A percentile compares a stretch with the other conserved stretches of the same genome.
Evolutionary conservation across 176 grass and related monocot species (phyloP).

Genomic region (Tuctoria greenei): DNA sequence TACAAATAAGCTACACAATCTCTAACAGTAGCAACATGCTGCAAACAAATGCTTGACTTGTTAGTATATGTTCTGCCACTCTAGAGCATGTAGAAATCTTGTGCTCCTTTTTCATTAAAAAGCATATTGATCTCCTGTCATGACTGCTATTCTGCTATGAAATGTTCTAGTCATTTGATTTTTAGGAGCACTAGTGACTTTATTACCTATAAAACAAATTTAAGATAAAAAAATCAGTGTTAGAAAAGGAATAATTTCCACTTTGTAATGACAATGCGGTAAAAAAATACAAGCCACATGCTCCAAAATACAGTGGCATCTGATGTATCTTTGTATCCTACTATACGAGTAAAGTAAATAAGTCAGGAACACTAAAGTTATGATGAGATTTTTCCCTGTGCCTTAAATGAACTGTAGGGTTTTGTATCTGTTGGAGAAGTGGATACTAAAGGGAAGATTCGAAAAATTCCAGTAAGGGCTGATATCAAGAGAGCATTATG

Average conservation of each 20-base stretch:
- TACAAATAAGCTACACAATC: no score
- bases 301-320: neutral
- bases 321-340: constrained; percentile 11
- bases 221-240: no score
- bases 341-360: neutral
- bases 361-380: constrained; percentile 7
- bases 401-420: constrained; percentile 49
- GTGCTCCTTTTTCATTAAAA: neutral
- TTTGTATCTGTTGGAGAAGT: constrained; percentile 80
- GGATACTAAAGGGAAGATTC: constrained; percentile 68
- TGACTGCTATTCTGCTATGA: neutral
- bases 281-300: neutral
- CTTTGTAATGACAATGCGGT: neutral
- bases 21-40: neutral
- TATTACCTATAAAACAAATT: neutral
- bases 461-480: constrained; percentile 71
- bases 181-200: neutral
- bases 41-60: constrained; percentile 3
- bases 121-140: neutral
- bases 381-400: constrained; percentile 29
- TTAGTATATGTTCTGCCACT: constrained; percentile 12
- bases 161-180: neutral
- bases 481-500: constrained; percentile 76
- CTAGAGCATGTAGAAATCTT: constrained; percentile 16
- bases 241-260: no score